A percentile compares a stretch with the other conserved stretches of the same genome.
These are phyloP conservation scores for Sphaerulina vaccinii DNA, from an alignment of 2,329 filamentous ascomycete genomes.

Conservation along the genomic window DNA sequence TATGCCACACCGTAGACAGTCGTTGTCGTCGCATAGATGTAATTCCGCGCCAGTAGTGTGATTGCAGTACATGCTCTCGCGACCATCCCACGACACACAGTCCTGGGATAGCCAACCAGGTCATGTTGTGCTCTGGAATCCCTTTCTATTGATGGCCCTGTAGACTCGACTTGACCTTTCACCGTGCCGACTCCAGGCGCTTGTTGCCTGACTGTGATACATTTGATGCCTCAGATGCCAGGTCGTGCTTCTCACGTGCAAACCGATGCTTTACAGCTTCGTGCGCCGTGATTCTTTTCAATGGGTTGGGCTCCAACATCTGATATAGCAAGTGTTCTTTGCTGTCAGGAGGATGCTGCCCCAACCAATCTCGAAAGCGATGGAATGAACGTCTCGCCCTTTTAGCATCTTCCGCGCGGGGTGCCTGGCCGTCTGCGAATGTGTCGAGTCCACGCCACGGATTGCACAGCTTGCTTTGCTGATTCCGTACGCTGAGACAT, in stretches of 20 bases:
- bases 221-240: neutral
- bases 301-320: neutral
- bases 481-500: neutral
- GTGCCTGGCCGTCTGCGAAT: neutral
- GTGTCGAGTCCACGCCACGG: neutral
- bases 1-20: too few species aligned
- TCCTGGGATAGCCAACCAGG: too few species aligned
- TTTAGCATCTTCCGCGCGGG: neutral
- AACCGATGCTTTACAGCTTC: neutral
- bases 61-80: too few species aligned
- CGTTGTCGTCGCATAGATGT: too few species aligned
- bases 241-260: neutral
- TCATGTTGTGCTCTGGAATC: too few species aligned
- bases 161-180: too few species aligned
- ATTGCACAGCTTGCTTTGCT: neutral
- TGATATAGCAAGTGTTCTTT: neutral
- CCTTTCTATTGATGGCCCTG: too few species aligned
- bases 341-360: neutral
- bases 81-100: too few species aligned
- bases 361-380: neutral
- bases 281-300: neutral
- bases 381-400: neutral
- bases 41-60: too few species aligned
- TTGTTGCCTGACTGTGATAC: too few species aligned
- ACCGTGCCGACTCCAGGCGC: too few species aligned